These are phyloP conservation scores for Eutrema yunnanense DNA, from an alignment of 345 rosid species.

Conservation along the genomic window DNA sequence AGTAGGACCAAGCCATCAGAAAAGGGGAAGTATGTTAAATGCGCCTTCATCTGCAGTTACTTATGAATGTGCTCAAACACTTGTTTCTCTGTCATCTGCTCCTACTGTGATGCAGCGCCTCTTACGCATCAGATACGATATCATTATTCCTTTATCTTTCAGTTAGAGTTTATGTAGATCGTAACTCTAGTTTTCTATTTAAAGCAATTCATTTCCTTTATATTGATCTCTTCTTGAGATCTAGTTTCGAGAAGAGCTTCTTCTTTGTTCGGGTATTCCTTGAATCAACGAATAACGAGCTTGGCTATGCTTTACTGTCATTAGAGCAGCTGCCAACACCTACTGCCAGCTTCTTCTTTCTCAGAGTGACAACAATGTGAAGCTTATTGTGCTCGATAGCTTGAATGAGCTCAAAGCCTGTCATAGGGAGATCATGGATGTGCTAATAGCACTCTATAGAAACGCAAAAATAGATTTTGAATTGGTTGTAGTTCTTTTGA, in stretches of 20 bases:
- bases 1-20: slow-evolving; percentile 55
- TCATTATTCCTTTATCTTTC: too few species aligned
- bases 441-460: slow-evolving; percentile 73
- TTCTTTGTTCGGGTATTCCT: too few species aligned
- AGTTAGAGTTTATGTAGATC: too few species aligned
- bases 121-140: too few species aligned
- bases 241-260: too few species aligned
- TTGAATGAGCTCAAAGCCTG: slow-evolving; percentile 63
- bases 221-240: too few species aligned
- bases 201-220: too few species aligned
- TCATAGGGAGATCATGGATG: slow-evolving; percentile 76
- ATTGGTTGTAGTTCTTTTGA: too few species aligned
- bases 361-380: slow-evolving; percentile 85
- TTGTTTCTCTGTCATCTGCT: slow-evolving; percentile 80
- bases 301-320: not conserved
- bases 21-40: slow-evolving; percentile 62
- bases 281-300: too few species aligned
- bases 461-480: too few species aligned
- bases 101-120: slow-evolving; percentile 41
- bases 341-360: slow-evolving; percentile 75
- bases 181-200: too few species aligned
- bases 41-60: slow-evolving; percentile 58
- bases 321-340: slow-evolving; percentile 72
- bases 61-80: slow-evolving; percentile 64
- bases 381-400: slow-evolving; percentile 78